phyloP scores from a whole-genome alignment of 2,329 filamentous ascomycete species.

The Trichoderma cornu-damae region DNA sequence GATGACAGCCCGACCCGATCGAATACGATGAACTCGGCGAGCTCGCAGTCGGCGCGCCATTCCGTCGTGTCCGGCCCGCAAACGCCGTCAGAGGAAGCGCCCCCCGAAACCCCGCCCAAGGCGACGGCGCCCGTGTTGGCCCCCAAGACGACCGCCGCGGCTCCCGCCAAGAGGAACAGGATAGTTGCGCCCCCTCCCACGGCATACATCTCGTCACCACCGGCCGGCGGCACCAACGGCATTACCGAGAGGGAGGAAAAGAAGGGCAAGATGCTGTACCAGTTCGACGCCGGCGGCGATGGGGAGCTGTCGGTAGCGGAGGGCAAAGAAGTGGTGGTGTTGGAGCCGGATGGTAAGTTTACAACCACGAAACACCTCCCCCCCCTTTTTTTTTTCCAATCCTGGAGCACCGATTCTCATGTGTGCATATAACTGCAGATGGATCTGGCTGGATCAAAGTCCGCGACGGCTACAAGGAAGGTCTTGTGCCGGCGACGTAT shows the following conservation, averaged over 20 bases:
- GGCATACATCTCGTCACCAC: constrained; percentile 67
- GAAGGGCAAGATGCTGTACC: constrained; percentile 83
- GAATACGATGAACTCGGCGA: constrained; percentile 86
- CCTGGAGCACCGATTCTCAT: not conserved
- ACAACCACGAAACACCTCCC: too few relatives aligned
- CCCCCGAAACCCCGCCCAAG: constrained; percentile 24
- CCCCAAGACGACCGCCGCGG: constrained; percentile 28
- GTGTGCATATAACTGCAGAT: constrained; percentile 56
- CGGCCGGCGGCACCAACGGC: constrained; percentile 47
- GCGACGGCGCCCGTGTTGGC: constrained; percentile 25
- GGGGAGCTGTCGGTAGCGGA: constrained; percentile 79
- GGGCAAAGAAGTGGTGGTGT: constrained; percentile 67
- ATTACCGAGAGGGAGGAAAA: constrained; percentile 40
- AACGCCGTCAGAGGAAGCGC: constrained; percentile 46
- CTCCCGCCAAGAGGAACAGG: constrained; percentile 52
- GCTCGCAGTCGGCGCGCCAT: constrained; percentile 73
- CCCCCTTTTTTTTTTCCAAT: not conserved
- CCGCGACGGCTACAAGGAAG: constrained; percentile 67
- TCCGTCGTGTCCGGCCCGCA: constrained; percentile 51
- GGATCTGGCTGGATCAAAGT: constrained; percentile 90
- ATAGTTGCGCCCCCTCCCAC: constrained; percentile 83
- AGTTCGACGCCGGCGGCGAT: constrained; percentile 72
- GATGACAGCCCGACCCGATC: constrained; percentile 66
- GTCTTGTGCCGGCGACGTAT: constrained; percentile 83
- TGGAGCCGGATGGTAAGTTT: constrained; percentile 84